Conservation (phyloP, 129 eudicot genomes). For the Saposhnikovia divaricata region DNA sequence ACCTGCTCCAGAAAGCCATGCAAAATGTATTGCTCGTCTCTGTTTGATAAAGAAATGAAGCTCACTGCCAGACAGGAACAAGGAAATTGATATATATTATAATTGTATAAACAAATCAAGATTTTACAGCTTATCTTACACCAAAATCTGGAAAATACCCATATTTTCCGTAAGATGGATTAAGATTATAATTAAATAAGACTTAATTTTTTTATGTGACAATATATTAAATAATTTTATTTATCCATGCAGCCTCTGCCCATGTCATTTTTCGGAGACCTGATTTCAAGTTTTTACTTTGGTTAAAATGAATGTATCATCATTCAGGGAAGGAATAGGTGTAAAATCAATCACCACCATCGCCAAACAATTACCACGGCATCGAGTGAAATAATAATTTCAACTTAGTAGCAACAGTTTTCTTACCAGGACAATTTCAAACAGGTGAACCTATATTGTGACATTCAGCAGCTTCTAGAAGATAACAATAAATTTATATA, state of each 20-base stretch:
- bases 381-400: no score
- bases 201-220: neutral
- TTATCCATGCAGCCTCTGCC: neutral
- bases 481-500: neutral
- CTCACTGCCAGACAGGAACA: constrained; percentile 55
- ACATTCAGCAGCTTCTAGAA: neutral
- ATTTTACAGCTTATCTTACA: neutral
- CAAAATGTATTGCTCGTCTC: constrained; percentile 90
- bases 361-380: neutral
- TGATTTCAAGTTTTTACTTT: neutral
- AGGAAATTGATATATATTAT: neutral
- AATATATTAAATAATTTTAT: neutral
- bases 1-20: constrained; percentile 99
- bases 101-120: neutral
- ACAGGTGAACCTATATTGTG: neutral
- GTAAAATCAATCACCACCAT: neutral
- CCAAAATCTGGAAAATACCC: neutral
- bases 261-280: neutral
- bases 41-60: constrained; percentile 77
- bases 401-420: neutral
- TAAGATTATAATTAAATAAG: neutral
- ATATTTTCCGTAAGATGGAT: neutral
- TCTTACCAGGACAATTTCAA: neutral
- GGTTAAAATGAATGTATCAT: neutral
- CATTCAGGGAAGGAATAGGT: neutral